Evolutionary conservation across 2,329 filamentous ascomycete species (phyloP), one percentile per base, ranked within the genome.

Genomic region (Emergomyces pasteurianus): DNA sequence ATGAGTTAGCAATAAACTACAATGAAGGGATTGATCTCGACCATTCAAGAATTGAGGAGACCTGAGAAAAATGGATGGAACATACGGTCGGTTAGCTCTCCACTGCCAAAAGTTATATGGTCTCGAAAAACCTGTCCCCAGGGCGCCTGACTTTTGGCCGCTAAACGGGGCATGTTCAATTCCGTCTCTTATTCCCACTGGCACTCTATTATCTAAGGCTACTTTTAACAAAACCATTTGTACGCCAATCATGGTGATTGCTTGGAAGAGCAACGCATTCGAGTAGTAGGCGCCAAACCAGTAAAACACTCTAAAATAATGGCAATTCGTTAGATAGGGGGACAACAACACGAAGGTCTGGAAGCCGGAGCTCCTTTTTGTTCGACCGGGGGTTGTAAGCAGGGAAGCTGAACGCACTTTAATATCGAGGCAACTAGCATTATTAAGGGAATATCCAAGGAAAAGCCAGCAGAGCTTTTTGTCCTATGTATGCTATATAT

Each of bases 41-140:
- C 26, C 21, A 56, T 55, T 18, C 46, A 46, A 16, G 6, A 3
- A 6, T 26, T n/a, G 21, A 46, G 23, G 14, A 34, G 6, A 23
- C 1, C 43, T n/a, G n/a, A n/a, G n/a, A n/a, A n/a, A n/a, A n/a
- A n/a, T n/a, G n/a, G n/a, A n/a, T 31, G 31, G 31, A 31, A 31
- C 31, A 31, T 74, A 80, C 67, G 83, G 82, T 60, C 79, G 76
- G 23, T 79, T 73, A 60, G 71, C 74, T 64, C 76, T 79, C 84
- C 84, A 86, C 67, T 83, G 82, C 84, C 84, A 86, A 70, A 86
- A 86, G 59, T 79, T 77, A 67, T 80, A 86, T 0, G 84, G 83
- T 40, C 84, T 75, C 18, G 71, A 72, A 60, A 76, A 70, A 34
- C 62, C 70, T 46, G 61, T 65, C 47, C 46, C 65, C 40, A 54